A percentile compares a stretch with the other conserved stretches of the same genome.
Conservation (phyloP, 805 yeast species). For the Kregervanrija delftensis region DNA sequence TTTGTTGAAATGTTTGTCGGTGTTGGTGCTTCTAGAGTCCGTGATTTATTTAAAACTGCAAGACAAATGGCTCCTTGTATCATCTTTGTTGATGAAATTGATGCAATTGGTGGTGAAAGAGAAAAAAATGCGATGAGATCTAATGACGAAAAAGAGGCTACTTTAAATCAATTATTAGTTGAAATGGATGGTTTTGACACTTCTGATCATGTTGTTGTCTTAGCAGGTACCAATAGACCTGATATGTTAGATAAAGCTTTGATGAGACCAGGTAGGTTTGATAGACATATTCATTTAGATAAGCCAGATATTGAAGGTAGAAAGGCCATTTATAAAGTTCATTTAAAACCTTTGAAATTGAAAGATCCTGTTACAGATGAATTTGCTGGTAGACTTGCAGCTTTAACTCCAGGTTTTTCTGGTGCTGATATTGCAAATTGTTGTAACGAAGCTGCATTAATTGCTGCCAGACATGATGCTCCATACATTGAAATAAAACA, state of each 20-base stretch:
- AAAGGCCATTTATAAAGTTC: slow-evolving; percentile 85
- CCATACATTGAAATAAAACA: slow-evolving; percentile 65
- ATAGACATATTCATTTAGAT: slow-evolving; percentile 86
- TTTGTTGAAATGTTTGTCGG: slow-evolving; percentile 99
- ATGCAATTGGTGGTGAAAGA: slow-evolving; percentile 95
- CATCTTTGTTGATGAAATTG: slow-evolving; percentile 96
- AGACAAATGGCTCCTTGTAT: slow-evolving; percentile 92
- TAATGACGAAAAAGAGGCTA: slow-evolving; percentile 95
- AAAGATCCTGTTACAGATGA: slow-evolving; percentile 39
- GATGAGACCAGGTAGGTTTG: slow-evolving; percentile 96
- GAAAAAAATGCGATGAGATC: slow-evolving; percentile 66
- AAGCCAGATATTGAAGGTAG: slow-evolving; percentile 94
- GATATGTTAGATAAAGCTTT: slow-evolving; percentile 91
- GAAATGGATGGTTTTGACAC: slow-evolving; percentile 98
- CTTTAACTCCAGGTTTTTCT: slow-evolving; percentile 94
- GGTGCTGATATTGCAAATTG: slow-evolving; percentile 99
- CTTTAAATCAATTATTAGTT: slow-evolving; percentile 89
- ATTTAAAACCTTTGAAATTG: slow-evolving; percentile 66
- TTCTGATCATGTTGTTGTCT: slow-evolving; percentile 88
- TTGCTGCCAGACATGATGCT: slow-evolving; percentile 83
- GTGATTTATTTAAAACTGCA: slow-evolving; percentile 89
- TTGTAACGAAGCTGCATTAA: slow-evolving; percentile 94
- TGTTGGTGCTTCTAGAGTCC: slow-evolving; percentile 97
- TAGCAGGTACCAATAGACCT: slow-evolving; percentile 96
- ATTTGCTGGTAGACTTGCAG: slow-evolving; percentile 83